Evolutionary conservation across 1,139 yeast species (phyloP).

Genomic region (Taphrina populina): DNA sequence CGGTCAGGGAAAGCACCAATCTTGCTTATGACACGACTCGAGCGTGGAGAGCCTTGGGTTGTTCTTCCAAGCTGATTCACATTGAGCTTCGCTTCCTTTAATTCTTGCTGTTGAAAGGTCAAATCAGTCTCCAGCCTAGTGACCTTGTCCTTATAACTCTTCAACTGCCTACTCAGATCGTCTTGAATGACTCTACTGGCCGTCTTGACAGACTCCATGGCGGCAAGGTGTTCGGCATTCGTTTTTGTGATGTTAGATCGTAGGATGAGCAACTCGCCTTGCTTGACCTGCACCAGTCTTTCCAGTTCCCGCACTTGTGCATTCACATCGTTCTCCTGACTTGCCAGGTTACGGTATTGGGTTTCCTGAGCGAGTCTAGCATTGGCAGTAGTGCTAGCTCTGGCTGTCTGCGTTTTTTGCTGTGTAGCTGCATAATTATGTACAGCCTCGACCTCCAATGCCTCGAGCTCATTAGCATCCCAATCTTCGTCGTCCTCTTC

Average conservation of each 20-base stretch:
- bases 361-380: neutral
- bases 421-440: slow-evolving; percentile 24
- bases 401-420: neutral
- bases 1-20: neutral
- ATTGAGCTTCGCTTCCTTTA: slow-evolving; percentile 13
- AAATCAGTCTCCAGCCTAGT: slow-evolving; percentile 5
- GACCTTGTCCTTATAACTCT: slow-evolving; percentile 1
- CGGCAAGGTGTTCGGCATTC: slow-evolving; percentile 15
- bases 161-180: neutral
- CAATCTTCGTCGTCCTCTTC: slow-evolving; percentile 28
- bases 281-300: slow-evolving; percentile 9
- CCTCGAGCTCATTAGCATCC: slow-evolving; percentile 27
- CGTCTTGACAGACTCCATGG: slow-evolving; percentile 6
- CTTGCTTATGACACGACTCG: neutral
- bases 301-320: neutral
- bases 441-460: slow-evolving; percentile 19
- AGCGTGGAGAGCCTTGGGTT: neutral
- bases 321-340: neutral
- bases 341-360: neutral
- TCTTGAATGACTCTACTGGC: neutral
- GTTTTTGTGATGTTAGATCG: slow-evolving; percentile 10
- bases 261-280: slow-evolving; percentile 24
- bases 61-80: neutral
- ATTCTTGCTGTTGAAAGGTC: slow-evolving; percentile 26
- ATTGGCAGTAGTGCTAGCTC: neutral